Base-by-base conservation (phyloP, 305 asterid species). In the Plantago lanceolata region DNA sequence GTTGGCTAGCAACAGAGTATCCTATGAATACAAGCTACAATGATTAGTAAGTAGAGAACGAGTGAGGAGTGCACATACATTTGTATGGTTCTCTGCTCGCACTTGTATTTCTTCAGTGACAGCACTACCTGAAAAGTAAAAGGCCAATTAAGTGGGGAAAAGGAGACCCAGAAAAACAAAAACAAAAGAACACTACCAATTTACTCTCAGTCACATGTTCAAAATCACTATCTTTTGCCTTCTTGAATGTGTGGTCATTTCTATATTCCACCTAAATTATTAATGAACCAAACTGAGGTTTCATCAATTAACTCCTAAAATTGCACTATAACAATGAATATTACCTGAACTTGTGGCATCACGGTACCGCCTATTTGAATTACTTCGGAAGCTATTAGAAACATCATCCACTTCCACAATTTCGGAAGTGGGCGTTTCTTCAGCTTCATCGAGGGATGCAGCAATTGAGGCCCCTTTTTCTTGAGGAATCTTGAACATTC, bases 391-490 rank as follows among this genome's bases (percentile, higher is more conserved):
- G 65, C 55, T 74, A 18, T 18, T 67, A 60, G 83, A 66, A 18
- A 64, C 47, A 63, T 14, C 75, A 65, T 59, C 85, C 61, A 48
- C 77, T 53, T 93, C 93, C 76, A 79, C 89, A 61, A 73, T 37
- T 65, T 72, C 95, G 15, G 64, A 65, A 31, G 60, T 52, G 71
- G 87, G 75, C 56, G 51, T 71, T 49, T 81, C 94, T 63, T 87
- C 95, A 16, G 76, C 87, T 69, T 83, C 97, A 67, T 79, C 86
- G 35, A 81, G 54, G 58, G 96, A 77, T 40, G 99, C 81, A 13
- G 74, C 83, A 57, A 87, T 68, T 13, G 95, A 81, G 57, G 88
- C 79, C 71, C 77, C 87, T 68, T 72, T 84, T 60, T 81, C 94
- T 71, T 68, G 82, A 24, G 97, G 96, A 43, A 87, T 84, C 79